Conservation (phyloP, 2,329 filamentous ascomycete species). For the Meredithiella fracta region DNA sequence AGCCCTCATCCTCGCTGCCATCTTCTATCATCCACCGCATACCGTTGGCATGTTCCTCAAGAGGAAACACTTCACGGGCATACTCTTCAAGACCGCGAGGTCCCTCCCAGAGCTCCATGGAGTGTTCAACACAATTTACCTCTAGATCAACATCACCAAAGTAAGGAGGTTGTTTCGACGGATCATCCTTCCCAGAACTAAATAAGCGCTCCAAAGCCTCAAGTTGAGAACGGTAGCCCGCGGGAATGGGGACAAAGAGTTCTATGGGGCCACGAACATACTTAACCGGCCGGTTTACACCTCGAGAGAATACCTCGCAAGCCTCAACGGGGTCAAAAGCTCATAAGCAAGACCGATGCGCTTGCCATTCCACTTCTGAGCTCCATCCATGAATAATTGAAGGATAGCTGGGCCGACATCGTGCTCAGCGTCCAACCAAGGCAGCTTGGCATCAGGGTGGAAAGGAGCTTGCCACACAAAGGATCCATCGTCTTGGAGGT, state of each 20-base stretch:
- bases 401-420: constrained; percentile 84
- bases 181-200: constrained; percentile 32
- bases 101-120: constrained; percentile 77
- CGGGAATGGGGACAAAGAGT: constrained; percentile 69
- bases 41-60: constrained; percentile 90
- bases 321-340: constrained; percentile 71
- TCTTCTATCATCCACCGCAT: constrained; percentile 73
- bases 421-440: constrained; percentile 92
- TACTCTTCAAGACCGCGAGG: constrained; percentile 87
- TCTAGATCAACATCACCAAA: constrained; percentile 44
- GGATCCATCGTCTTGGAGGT: constrained; percentile 64
- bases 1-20: constrained; percentile 22
- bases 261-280: constrained; percentile 70
- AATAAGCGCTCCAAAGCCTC: constrained; percentile 49
- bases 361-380: constrained; percentile 61
- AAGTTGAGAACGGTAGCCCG: constrained; percentile 78
- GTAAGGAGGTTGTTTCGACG: constrained; percentile 43
- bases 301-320: constrained; percentile 63
- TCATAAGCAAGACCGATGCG: constrained; percentile 83
- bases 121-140: constrained; percentile 52
- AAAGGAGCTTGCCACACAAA: constrained; percentile 92
- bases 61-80: constrained; percentile 78
- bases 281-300: constrained; percentile 58
- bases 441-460: constrained; percentile 71
- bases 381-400: constrained; percentile 89